These are phyloP conservation scores for Tuber aestivum DNA, from an alignment of 495 filamentous ascomycete species.

Conservation along the genomic window DNA sequence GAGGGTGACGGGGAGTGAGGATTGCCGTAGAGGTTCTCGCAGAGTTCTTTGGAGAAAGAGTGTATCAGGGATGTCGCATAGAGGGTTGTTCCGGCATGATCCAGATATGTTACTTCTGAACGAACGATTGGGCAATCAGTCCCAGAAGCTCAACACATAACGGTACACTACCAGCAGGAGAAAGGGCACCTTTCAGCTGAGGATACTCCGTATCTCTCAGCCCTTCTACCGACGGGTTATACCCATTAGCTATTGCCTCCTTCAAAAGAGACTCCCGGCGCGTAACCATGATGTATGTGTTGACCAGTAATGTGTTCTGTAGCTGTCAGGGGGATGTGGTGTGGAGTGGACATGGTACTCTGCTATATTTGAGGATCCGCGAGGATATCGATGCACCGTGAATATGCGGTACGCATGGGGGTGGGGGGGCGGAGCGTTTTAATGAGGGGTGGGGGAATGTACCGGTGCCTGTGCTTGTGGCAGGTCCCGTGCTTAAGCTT, in stretches of 20 bases:
- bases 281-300: conserved; percentile 10
- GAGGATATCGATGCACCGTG: not conserved
- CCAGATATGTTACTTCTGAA: conserved; percentile 74
- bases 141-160: conserved; percentile 4
- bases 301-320: not conserved
- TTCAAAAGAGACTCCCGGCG: conserved; percentile 14
- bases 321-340: not conserved
- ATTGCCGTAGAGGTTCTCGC: conserved; percentile 75
- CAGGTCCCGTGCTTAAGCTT: not conserved
- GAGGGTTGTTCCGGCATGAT: conserved; percentile 84
- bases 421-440: not conserved
- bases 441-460: not conserved
- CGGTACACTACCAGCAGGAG: not conserved
- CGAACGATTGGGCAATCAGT: conserved; percentile 21
- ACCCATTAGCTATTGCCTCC: conserved; percentile 43
- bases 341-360: not conserved
- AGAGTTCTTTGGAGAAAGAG: conserved; percentile 67
- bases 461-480: no score
- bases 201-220: conserved; percentile 74
- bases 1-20: conserved; percentile 81
- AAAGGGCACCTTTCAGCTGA: conserved; percentile 63
- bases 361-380: not conserved
- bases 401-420: not conserved
- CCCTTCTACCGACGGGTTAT: conserved; percentile 61
- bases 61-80: conserved; percentile 79